Base-by-base conservation (phyloP, 345 rosid genomes). In the Lepidium sativum region DNA sequence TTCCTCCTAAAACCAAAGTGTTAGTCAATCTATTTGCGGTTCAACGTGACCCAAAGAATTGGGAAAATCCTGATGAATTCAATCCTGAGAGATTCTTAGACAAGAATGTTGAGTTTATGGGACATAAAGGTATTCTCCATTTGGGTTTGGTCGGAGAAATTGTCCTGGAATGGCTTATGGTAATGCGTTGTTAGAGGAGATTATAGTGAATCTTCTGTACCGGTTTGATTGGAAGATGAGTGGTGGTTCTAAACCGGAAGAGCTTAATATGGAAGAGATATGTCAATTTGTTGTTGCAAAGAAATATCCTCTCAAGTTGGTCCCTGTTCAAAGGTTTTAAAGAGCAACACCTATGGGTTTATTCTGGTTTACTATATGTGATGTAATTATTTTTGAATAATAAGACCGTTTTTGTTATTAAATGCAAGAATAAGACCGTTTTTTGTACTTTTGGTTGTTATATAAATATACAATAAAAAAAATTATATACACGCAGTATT, bases 291-390 rank as follows among this genome's bases (percentile, higher is more conserved):
- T 61, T 62, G 68, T 70, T 35, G 17, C 48, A 13, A 62, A 52
- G 23, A 70, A 85, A 4, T 49, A 63, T 8, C 84, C 64, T 71
- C 70, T 84, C 1, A 34, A 37, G 41, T 49, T 70, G 47, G 54
- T 62, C 10, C 74, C 68, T 6, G 53, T 68, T 35, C 63, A 41
- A 41, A 41, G 20, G 20, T 32, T 41, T 41, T 23, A 15, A 18
- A 41, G 18, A 17, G n/a, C n/a, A n/a, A 41, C 16, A 7, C 15
- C n/a, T 14, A 14, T 1, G 17, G n/a, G 10, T 14, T 23, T 23
- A 23, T 23, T n/a, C n/a, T n/a, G n/a, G n/a, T n/a, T n/a, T n/a
- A n/a, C n/a, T n/a, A n/a, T n/a, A n/a, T n/a, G n/a, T n/a, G n/a
- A n/a, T n/a, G n/a, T n/a, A n/a, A n/a, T n/a, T n/a, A n/a, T n/a